phyloP scores from a whole-genome alignment of 2,329 filamentous ascomycete genomes.

The Cadophora luteo-olivacea region DNA sequence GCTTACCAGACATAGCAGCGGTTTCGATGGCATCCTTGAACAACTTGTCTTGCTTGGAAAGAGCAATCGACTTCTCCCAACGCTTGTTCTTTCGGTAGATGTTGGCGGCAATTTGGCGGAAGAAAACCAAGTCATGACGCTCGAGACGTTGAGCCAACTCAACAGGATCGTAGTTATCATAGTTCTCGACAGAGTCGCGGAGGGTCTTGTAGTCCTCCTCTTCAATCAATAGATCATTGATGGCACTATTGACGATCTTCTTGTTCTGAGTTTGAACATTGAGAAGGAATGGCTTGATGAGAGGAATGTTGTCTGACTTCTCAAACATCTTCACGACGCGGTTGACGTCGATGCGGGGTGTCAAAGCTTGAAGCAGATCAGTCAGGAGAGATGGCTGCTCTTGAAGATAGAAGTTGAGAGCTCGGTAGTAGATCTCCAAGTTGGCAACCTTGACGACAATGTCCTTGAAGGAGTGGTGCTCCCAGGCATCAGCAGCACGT shows the following conservation, averaged over 20 bases:
- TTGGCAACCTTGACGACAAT: constrained; percentile 98
- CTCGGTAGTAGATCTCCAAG: constrained; percentile 98
- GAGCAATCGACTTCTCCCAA: constrained; percentile 97
- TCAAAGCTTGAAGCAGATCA: constrained; percentile 91
- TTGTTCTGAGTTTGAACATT: constrained; percentile 98
- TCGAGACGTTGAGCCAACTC: constrained; percentile 91
- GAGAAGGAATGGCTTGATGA: constrained; percentile 98
- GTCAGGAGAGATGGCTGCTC: constrained; percentile 95
- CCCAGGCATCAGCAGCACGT: constrained; percentile 95
- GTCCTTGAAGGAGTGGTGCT: constrained; percentile 99
- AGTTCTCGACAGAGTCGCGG: constrained; percentile 96
- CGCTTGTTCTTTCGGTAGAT: constrained; percentile 99
- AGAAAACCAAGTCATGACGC: constrained; percentile 98
- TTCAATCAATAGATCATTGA: constrained; percentile 97
- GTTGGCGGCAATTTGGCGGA: constrained; percentile 96
- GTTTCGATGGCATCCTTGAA: constrained; percentile 99
- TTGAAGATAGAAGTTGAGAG: constrained; percentile 95
- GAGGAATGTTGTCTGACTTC: constrained; percentile 95
- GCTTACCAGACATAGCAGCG: constrained; percentile 87
- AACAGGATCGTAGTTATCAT: constrained; percentile 98
- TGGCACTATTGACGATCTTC: constrained; percentile 95
- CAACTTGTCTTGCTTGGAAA: constrained; percentile 98
- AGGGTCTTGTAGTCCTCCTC: constrained; percentile 99
- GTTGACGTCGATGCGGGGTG: constrained; percentile 95
- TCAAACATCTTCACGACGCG: constrained; percentile 99